Conservation (phyloP, 192 early-diverging fungal species). For the Tieghemiomyces parasiticus region DNA sequence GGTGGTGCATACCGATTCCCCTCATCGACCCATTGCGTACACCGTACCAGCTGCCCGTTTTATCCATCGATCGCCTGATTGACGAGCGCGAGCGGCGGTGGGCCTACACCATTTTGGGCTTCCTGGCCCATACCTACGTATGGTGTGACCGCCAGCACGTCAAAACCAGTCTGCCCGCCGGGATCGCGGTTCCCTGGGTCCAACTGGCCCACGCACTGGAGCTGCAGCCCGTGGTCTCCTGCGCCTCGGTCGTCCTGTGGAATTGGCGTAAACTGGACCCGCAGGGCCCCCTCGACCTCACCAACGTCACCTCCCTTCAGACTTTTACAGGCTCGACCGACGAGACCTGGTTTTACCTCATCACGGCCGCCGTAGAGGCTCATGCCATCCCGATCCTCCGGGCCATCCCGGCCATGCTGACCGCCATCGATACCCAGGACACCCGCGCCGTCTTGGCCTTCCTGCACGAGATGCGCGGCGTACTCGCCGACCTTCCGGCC, state of each 20-base stretch:
- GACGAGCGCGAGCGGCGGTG: constrained; percentile 60
- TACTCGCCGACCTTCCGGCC: constrained; percentile 33
- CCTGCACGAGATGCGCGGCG: constrained; percentile 37
- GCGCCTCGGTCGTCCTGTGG: constrained; percentile 77
- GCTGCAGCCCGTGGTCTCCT: constrained; percentile 76
- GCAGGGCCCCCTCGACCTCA: constrained; percentile 47
- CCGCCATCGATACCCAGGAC: constrained; percentile 41
- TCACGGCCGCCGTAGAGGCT: constrained; percentile 78
- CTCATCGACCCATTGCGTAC: too few relatives aligned
- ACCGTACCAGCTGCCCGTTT: constrained; percentile 67
- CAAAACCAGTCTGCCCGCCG: constrained; percentile 47
- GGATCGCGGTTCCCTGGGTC: constrained; percentile 76
- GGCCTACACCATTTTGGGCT: constrained; percentile 74
- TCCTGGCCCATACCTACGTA: constrained; percentile 82
- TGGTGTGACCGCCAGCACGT: constrained; percentile 57
- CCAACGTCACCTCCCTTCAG: constrained; percentile 67
- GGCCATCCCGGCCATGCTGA: constrained; percentile 40
- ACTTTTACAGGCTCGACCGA: constrained; percentile 80
- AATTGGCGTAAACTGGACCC: constrained; percentile 85
- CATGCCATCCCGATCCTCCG: constrained; percentile 47
- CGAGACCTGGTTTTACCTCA: constrained; percentile 95
- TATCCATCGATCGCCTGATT: constrained; percentile 40
- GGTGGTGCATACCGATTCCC: neutral
- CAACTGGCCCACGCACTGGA: constrained; percentile 53
- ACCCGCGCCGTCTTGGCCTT: constrained; percentile 29